Conservation (phyloP, 2,329 filamentous ascomycete species). For the Ophiosphaerella narmari region DNA sequence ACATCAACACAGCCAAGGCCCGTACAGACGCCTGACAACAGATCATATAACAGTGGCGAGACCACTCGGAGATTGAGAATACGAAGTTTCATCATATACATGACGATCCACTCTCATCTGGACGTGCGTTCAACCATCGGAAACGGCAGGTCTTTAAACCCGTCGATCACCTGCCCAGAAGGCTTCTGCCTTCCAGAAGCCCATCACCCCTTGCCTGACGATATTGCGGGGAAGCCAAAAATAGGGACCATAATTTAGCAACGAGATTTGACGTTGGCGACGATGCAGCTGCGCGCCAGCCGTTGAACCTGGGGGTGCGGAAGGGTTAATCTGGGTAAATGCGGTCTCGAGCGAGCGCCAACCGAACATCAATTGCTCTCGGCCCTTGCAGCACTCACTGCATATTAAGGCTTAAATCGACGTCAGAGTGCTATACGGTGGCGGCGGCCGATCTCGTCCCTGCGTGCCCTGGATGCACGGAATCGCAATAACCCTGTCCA, state of each 20-base stretch:
- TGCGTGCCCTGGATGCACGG: slow-evolving; percentile 1
- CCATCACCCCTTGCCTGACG: slow-evolving; percentile 1
- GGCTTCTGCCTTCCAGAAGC: slow-evolving; percentile 13
- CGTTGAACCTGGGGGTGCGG: slow-evolving; percentile 6
- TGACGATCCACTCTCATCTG: slow-evolving; percentile 2
- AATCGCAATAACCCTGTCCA: not conserved
- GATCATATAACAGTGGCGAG: slow-evolving; percentile 1
- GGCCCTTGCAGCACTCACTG: slow-evolving; percentile 5
- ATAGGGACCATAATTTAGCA: slow-evolving; percentile 6
- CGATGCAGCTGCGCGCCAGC: not conserved
- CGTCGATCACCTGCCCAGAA: slow-evolving; percentile 7
- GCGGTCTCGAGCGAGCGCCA: slow-evolving; percentile 10
- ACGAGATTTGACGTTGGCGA: not conserved
- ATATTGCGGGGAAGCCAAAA: slow-evolving; percentile 19
- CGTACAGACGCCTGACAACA: not conserved
- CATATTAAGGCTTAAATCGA: slow-evolving; percentile 24
- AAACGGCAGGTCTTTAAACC: not conserved
- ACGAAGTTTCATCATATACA: slow-evolving; percentile 4
- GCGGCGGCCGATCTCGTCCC: slow-evolving; percentile 6
- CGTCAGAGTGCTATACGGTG: slow-evolving; percentile 24
- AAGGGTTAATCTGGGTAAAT: slow-evolving; percentile 27
- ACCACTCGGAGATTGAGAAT: slow-evolving; percentile 4
- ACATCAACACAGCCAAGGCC: not conserved
- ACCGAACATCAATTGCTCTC: slow-evolving; percentile 3
- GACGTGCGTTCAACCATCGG: not conserved